These are phyloP conservation scores for Diaporthe humulicola DNA, from an alignment of 2,329 filamentous ascomycete species.

Conservation along the genomic window DNA sequence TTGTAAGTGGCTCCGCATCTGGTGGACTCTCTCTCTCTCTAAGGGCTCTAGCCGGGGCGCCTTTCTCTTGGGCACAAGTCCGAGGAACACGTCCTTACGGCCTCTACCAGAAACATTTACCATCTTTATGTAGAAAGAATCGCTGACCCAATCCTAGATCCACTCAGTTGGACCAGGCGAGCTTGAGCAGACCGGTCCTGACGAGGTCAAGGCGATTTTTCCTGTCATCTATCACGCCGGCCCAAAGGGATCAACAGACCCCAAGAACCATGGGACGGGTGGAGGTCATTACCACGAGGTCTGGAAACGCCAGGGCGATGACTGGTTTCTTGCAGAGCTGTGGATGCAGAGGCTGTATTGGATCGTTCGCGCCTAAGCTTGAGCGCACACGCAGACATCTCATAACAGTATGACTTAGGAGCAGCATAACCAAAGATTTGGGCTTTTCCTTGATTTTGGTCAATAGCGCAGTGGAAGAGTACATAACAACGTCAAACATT, in stretches of 20 bases:
- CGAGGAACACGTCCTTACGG: neutral
- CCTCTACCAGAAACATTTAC: neutral
- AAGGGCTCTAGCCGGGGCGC: no score
- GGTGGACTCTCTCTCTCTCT: neutral
- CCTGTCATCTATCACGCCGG: constrained; percentile 30
- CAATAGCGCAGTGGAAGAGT: neutral
- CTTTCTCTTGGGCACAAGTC: neutral
- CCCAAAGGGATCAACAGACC: constrained; percentile 14
- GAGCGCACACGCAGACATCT: neutral
- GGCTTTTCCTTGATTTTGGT: neutral
- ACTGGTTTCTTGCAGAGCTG: constrained; percentile 37
- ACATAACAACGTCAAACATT: neutral
- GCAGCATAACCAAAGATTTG: neutral
- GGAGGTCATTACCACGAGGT: constrained; percentile 38
- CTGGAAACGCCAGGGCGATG: constrained; percentile 33
- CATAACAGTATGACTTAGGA: neutral
- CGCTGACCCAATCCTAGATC: constrained; percentile 18
- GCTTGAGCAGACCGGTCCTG: constrained; percentile 44
- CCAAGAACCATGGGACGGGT: constrained; percentile 7
- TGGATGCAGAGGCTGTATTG: constrained; percentile 29
- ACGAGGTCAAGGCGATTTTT: constrained; percentile 46
- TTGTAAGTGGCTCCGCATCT: neutral
- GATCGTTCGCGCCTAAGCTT: neutral
- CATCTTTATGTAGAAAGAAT: no score
- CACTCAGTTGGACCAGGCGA: constrained; percentile 45